These are phyloP conservation scores for Silene vulgaris DNA, from an alignment of 179 eudicot genomes.

Conservation along the genomic window DNA sequence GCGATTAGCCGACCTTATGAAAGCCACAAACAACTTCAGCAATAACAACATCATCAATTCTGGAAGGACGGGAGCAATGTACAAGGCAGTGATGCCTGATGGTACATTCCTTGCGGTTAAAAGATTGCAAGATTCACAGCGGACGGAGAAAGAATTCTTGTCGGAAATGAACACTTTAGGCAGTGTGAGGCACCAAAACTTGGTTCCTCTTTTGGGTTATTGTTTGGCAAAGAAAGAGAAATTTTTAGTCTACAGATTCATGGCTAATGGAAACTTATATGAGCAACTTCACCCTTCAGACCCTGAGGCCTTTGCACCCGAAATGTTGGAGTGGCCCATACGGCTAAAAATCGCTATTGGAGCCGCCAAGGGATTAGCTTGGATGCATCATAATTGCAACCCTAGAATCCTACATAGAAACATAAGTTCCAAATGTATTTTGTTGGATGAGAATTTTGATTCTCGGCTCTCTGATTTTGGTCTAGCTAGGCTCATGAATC, in stretches of 20 bases:
- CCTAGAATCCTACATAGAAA: constrained; percentile 81
- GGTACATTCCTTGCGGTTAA: constrained; percentile 65
- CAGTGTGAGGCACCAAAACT: constrained; percentile 61
- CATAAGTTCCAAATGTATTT: constrained; percentile 76
- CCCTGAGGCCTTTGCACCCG: constrained; percentile 31
- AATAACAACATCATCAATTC: constrained; percentile 58
- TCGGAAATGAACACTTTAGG: constrained; percentile 79
- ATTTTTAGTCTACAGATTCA: constrained; percentile 62
- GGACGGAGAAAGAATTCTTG: constrained; percentile 64
- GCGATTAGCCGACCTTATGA: constrained; percentile 76
- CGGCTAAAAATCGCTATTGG: constrained; percentile 73
- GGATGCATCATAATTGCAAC: constrained; percentile 84
- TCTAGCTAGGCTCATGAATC: constrained; percentile 85
- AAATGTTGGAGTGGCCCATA: constrained; percentile 58
- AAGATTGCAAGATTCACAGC: constrained; percentile 71
- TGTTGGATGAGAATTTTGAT: constrained; percentile 57
- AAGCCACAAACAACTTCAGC: constrained; percentile 75
- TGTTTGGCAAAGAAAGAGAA: constrained; percentile 77
- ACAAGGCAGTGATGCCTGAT: constrained; percentile 67
- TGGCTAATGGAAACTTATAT: constrained; percentile 66
- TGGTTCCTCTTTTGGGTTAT: constrained; percentile 76
- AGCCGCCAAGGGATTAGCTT: constrained; percentile 74
- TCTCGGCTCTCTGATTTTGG: constrained; percentile 86
- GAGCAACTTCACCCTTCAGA: constrained; percentile 46
- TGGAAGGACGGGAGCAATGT: constrained; percentile 65